These are phyloP conservation scores for Candida neerlandica DNA, from an alignment of 1,139 yeast species.

Conservation along the genomic window DNA sequence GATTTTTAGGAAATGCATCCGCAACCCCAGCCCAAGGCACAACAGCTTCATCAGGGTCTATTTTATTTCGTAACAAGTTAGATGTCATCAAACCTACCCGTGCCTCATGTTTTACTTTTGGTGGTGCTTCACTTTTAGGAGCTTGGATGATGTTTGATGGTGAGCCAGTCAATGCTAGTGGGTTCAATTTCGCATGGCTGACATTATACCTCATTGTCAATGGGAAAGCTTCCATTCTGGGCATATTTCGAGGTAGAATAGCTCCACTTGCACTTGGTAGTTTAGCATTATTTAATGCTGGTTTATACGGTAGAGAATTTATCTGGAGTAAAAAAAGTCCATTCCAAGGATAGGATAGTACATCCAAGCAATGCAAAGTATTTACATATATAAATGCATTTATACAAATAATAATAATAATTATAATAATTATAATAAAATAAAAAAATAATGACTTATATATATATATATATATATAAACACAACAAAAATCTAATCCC, in stretches of 20 bases:
- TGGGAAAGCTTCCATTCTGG: slow-evolving; percentile 59
- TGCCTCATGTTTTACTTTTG: slow-evolving; percentile 52
- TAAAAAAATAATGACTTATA: not conserved
- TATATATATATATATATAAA: not conserved
- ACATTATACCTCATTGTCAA: slow-evolving; percentile 74
- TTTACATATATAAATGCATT: not conserved
- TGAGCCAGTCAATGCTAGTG: slow-evolving; percentile 82
- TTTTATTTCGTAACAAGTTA: slow-evolving; percentile 10
- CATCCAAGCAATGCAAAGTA: not conserved
- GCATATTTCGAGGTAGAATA: slow-evolving; percentile 38
- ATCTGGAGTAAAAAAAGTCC: slow-evolving; percentile 36
- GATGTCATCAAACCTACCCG: slow-evolving; percentile 35
- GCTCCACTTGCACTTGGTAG: slow-evolving; percentile 65
- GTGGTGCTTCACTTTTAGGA: slow-evolving; percentile 74
- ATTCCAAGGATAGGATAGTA: slow-evolving; percentile 5
- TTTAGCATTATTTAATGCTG: slow-evolving; percentile 64
- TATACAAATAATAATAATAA: not conserved
- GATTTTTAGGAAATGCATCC: slow-evolving; percentile 1
- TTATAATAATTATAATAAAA: too few species aligned
- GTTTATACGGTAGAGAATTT: slow-evolving; percentile 70
- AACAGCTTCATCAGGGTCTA: slow-evolving; percentile 12
- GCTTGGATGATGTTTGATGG: slow-evolving; percentile 82
- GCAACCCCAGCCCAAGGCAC: slow-evolving; percentile 8
- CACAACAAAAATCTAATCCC: slow-evolving; percentile 41
- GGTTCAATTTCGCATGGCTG: slow-evolving; percentile 89